Base-by-base conservation (phyloP, 306 rosid species). In the Sophora flavescens region DNA sequence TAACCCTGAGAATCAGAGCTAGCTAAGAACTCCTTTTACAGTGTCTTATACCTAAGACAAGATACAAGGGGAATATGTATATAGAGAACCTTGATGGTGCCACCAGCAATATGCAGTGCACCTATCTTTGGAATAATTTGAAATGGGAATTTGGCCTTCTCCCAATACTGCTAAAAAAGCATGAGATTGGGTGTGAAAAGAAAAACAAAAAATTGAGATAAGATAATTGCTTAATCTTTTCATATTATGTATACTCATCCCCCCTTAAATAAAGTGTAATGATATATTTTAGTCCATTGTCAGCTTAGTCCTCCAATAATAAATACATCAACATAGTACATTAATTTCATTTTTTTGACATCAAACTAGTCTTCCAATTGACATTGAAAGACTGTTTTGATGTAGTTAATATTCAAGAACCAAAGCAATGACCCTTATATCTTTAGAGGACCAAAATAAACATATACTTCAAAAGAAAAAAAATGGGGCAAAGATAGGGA, bases 91-190 rank as follows among this genome's bases (percentile, higher is more conserved):
- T 93, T 89, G 78, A 93, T 93, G 44, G 98, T 93, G 78, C 96
- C 93, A 50, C 98, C 97, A 58, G 96, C 82, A 78, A 93, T 11
- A 69, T 50, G 18, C 80, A 93, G 74, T 38, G 84, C 73, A 52
- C 85, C 90, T 48, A 89, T 69, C 74, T 87, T 88, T 17, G 97
- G 98, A 79, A 93, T 78, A 74, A 82, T 71, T 26, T 93, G 90
- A 76, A 89, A 93, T 42, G 96, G 97, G 79, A 93, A 93, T 79
- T 86, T 75, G 12, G 93, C 98, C 84, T 91, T 91, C 86, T 93
- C 97, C 96, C 96, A 89, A n/a, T 89, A 87, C 98, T 91, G 86
- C 35, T 28, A 8, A 59, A 38, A 15, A 47, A 26, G 57, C 22
- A 54, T 33, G 51, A 79, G 57, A 63, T 63, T 63, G 7, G 9